Percentiles rank a stretch among this genome's conserved stretches.
Evolutionary conservation across 495 filamentous ascomycete species (phyloP).

Genomic region (Hamigera avellanea): DNA sequence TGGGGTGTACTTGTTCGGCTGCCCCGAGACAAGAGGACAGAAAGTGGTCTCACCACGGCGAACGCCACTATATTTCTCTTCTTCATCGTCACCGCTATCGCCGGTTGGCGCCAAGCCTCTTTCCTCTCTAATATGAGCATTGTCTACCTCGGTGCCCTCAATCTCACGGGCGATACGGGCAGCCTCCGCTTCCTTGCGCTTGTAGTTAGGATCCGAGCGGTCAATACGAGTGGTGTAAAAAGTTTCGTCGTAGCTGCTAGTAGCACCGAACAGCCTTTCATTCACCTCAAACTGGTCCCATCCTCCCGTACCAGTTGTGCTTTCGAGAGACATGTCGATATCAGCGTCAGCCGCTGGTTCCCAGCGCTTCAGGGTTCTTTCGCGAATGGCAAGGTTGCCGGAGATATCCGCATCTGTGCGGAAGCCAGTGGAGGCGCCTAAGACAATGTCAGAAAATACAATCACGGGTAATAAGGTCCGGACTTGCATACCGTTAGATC

Average conservation of each 20-base stretch:
- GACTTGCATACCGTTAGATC: slow-evolving; percentile 56
- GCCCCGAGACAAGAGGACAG: slow-evolving; percentile 49
- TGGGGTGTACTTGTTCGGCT: slow-evolving; percentile 76
- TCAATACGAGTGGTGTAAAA: slow-evolving; percentile 90
- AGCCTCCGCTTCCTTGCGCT: slow-evolving; percentile 61
- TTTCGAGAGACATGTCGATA: slow-evolving; percentile 60
- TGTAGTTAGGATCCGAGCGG: slow-evolving; percentile 67
- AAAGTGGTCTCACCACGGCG: slow-evolving; percentile 57
- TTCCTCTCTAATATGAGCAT: slow-evolving; percentile 81
- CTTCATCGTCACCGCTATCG: slow-evolving; percentile 70
- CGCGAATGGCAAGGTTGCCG: slow-evolving; percentile 50
- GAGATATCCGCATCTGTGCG: slow-evolving; percentile 86
- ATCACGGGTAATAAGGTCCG: slow-evolving; percentile 1
- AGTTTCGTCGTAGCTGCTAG: slow-evolving; percentile 81
- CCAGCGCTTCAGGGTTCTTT: slow-evolving; percentile 79
- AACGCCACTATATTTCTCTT: slow-evolving; percentile 93
- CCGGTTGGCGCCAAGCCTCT: slow-evolving; percentile 57
- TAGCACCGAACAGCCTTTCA: slow-evolving; percentile 74
- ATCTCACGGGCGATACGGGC: slow-evolving; percentile 85
- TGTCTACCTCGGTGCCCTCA: slow-evolving; percentile 53
- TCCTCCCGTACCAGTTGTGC: slow-evolving; percentile 26
- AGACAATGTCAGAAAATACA: slow-evolving; percentile 2
- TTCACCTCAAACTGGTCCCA: slow-evolving; percentile 98
- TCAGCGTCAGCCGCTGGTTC: slow-evolving; percentile 50
- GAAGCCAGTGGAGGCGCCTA: slow-evolving; percentile 49